Evolutionary conservation across 768 basidiomycete genomes (phyloP).

Genomic region (Phlebiopsis flavidoalba): DNA sequence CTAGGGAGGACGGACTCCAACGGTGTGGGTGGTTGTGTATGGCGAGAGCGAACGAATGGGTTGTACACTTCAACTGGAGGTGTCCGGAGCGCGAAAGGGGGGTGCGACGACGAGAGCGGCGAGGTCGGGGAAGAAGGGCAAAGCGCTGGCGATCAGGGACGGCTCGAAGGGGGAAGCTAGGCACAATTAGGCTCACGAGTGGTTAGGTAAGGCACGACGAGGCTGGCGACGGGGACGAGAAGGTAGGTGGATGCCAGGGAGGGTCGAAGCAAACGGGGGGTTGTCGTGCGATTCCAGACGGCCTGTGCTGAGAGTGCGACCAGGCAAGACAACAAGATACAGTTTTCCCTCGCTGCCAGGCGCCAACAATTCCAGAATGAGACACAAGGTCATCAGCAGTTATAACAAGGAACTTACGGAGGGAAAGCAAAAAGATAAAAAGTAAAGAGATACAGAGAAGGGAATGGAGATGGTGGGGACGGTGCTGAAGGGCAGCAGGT

Average conservation of each 20-base stretch:
- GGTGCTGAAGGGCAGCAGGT: constrained; percentile 1
- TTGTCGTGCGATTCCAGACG: neutral
- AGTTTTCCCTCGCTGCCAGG: constrained; percentile 9
- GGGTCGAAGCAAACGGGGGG: neutral
- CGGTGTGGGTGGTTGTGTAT: neutral
- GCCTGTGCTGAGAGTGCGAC: neutral
- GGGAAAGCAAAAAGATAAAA: neutral
- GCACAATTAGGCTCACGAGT: constrained; percentile 1
- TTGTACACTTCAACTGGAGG: neutral
- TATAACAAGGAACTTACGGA: neutral
- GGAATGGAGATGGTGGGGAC: constrained; percentile 2
- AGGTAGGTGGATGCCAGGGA: neutral
- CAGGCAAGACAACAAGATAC: constrained; percentile 1
- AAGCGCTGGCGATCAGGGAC: constrained; percentile 3
- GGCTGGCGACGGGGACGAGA: neutral
- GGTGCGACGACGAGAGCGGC: neutral
- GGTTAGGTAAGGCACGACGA: neutral
- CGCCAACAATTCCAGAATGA: neutral
- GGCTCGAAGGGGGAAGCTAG: constrained; percentile 4
- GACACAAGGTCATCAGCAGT: neutral
- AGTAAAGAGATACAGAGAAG: constrained; percentile 4
- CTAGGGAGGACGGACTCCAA: constrained; percentile 5
- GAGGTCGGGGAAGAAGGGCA: neutral
- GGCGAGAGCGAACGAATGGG: constrained; percentile 3
- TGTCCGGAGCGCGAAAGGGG: neutral